Base-by-base conservation (phyloP, 768 basidiomycete genomes). In the Leccinum longicurvipes region DNA sequence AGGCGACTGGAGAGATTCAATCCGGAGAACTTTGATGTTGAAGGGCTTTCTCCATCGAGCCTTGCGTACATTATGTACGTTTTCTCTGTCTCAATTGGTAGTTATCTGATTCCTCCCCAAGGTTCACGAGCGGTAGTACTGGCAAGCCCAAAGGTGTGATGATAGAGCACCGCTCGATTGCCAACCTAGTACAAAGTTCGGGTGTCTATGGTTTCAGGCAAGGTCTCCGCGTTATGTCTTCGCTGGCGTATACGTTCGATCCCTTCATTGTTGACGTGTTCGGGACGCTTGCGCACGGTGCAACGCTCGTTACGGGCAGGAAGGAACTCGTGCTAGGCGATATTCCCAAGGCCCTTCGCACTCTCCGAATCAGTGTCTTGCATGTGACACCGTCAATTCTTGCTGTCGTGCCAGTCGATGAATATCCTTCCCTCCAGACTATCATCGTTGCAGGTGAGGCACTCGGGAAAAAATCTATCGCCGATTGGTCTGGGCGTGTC, bases 371-470 rank as follows among this genome's bases (percentile, higher is more conserved):
- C 44, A 55, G 46, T 14, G 61, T 67, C 47, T 58, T 73, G 47
- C 64, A 65, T 23, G 64, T 71, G 19, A 72, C 71, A 4, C 71
- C 71, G 8, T 71, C 66, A 27, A 65, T 72, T 23, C 64, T 68
- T 6, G 60, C 63, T 9, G 59, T 71, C n/a, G 61, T 73, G 10
- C 66, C 67, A 3, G 50, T 61, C 5, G 65, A 62, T 15, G 60
- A 67, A 3, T 66, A 68, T 47, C 64, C 71, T 21, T 57, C 50
- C 27, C 62, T 72, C 10, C 47, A 64, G 23, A 71, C 68, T 8
- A 47, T 72, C 23, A 63, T 72, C 12, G 65, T 72, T 19, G 63
- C 63, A 2, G 63, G 63, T 11, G 63, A 63, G 46, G 63, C 63
- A 12, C 63, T 64, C 8, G 56, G 63, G 23, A 64, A 58, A 44